These are phyloP conservation scores for Zoysia pacifica DNA, from an alignment of 176 grass and related monocot species.

Conservation along the genomic window DNA sequence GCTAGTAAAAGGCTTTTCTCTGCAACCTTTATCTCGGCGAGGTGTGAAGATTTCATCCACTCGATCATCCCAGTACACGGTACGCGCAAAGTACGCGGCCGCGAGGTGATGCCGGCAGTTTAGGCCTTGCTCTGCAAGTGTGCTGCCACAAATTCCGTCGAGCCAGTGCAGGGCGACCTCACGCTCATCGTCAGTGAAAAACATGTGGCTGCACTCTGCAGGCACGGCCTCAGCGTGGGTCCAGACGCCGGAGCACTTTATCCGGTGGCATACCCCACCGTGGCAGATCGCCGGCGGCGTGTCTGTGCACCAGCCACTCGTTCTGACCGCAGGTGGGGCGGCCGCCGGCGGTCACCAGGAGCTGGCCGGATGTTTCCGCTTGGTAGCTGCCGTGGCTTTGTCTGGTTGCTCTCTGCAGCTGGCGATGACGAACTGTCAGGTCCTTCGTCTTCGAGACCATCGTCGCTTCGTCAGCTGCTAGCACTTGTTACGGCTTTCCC, in stretches of 20 bases:
- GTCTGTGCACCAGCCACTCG: neutral
- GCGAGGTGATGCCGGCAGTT: neutral
- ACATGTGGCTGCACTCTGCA: neutral
- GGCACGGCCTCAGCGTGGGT: neutral
- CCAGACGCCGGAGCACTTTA: neutral
- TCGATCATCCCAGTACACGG: neutral
- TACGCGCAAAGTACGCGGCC: constrained; percentile 3
- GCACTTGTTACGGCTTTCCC: neutral
- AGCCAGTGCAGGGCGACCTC: constrained; percentile 15
- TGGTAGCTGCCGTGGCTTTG: neutral
- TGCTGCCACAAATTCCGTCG: neutral
- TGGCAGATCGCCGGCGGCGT: neutral
- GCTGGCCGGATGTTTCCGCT: neutral
- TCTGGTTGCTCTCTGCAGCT: neutral
- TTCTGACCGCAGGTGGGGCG: neutral
- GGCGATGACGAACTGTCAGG: constrained; percentile 2
- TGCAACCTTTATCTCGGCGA: constrained; percentile 15
- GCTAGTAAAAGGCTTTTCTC: neutral
- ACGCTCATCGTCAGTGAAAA: neutral
- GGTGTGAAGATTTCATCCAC: constrained; percentile 12
- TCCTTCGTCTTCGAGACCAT: neutral
- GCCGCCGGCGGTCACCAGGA: neutral
- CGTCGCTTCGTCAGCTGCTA: constrained; percentile 32
- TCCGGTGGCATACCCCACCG: neutral
- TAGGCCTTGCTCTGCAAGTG: constrained; percentile 11